Conservation (phyloP, 306 rosid species). For the Rosa lucieae region DNA sequence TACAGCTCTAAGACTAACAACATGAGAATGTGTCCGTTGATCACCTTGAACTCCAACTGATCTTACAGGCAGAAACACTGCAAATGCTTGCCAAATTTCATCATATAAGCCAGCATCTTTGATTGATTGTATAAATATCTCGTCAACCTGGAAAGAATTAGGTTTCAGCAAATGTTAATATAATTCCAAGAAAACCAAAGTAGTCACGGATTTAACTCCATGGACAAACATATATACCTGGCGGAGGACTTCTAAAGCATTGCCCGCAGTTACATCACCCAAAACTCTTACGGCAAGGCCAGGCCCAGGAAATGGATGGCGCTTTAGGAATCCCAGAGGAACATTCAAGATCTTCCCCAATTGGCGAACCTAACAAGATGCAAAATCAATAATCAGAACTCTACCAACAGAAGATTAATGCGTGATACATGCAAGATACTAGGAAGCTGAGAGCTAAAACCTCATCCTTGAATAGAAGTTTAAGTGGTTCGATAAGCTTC, state of each 20-base stretch:
- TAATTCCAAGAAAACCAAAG: conserved; percentile 7
- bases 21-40: conserved; percentile 89
- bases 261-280: conserved; percentile 84
- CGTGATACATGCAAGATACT: background rate
- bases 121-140: conserved; percentile 88
- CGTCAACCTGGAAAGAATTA: conserved; percentile 68
- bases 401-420: background rate
- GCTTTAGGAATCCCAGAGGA: conserved; percentile 78
- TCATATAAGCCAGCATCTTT: conserved; percentile 94
- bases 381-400: conserved; percentile 9
- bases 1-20: conserved; percentile 91
- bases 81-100: conserved; percentile 97
- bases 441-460: conserved; percentile 40
- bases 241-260: conserved; percentile 84
- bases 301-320: conserved; percentile 97
- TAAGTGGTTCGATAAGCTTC: conserved; percentile 92
- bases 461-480: conserved; percentile 95
- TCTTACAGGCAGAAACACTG: conserved; percentile 82
- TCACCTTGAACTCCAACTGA: conserved; percentile 44
- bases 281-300: conserved; percentile 94
- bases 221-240: conserved; percentile 43
- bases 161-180: background rate
- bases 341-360: conserved; percentile 78
- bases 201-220: background rate
- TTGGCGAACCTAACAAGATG: conserved; percentile 62